Evolutionary conservation across 1,139 yeast species (phyloP), one percentile per base, ranked within the genome.

Genomic region (Yamadazyma siamensis): DNA sequence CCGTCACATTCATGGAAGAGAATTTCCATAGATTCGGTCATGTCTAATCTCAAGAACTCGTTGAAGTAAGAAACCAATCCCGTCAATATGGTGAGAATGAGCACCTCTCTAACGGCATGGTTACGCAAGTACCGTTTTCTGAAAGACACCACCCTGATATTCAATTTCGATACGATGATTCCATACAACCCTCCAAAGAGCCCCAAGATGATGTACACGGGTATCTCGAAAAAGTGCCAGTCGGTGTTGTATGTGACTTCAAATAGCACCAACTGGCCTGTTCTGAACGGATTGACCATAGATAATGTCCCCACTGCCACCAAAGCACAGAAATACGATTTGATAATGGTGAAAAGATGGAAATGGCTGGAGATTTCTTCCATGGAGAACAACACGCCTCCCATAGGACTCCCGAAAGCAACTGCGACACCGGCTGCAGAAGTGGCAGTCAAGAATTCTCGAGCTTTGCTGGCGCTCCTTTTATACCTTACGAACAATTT

Each of bases 21-120:
- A 7, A 82, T 62, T 47, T 87, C 91, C 97, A 94, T 91, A 12
- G 88, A 74, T 51, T 89, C 95, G 0, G 98, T 88, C 98, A 94
- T 91, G 52, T 94, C 98, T 15, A 84, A 60, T 34, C 78, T 69
- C 36, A 91, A 65, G 50, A 82, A 91, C 43, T 79, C 81, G 54
- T 87, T 91, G 54, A 84, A 86, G 53, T 87, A 94, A 27, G 95
- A 82, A 25, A 91, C 61, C 11, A 77, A 52, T 0, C 95, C 83
- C 0, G 97, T 86, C 10, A 87, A 53, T 0, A 76, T 45, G 0
- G 95, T 77, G 28, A 94, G 57, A 1, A 75, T 37, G 1, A 80
- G 56, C 2, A 87, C 94, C 54, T 94, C 99, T 31, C 75, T 70
- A 1, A 86, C 55, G 0, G 86, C 86, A 46, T 61, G 65, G 27